Base-by-base conservation (phyloP, 73 alveolate species). In the Paramecium tetraurelia region DNA sequence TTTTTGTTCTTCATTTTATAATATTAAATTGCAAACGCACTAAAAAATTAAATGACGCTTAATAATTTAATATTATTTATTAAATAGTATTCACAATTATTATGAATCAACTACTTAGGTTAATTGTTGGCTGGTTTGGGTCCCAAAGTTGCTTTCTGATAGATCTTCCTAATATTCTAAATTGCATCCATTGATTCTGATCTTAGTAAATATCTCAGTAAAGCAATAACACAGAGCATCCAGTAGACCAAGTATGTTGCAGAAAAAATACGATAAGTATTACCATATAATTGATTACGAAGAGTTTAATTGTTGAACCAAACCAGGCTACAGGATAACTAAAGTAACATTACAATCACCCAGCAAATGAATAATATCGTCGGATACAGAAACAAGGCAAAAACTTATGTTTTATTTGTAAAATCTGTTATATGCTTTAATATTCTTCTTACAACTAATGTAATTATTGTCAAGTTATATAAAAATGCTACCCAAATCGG, bases 211-310 rank as follows among this genome's bases (percentile, higher is more conserved):
- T 20, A 76, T 43, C 48, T 76, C 89, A 38, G 89, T 76, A 20
- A 76, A 76, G 24, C 89, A 76, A 43, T 76, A 76, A n/a, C 89
- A 76, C 10, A 76, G 12, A 38, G 89, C 89, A 43, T 76, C 89
- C 43, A 76, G 22, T 12, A 76, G 40, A 16, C 89, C 89, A 11
- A 76, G 22, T 40, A 76, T 20, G 40, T 76, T 76, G 20, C 89
- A 76, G 20, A 76, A 76, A 7, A 76, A 18, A 22, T 76, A 43
- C 18, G 89, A 27, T 21, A 76, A 38, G 48, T 38, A 33, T 20
- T 43, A 18, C 89, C 89, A 76, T 16, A 22, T 21, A 12, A 43
- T 16, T 8, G 71, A 40, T 38, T 40, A 18, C 9, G 48, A n/a
- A n/a, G n/a, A 38, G 43, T 76, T 38, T 16, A 76, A 76, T 76